phyloP scores from a whole-genome alignment of 352 stramenopile species.

The Phytopythium cucurbitacearum region DNA sequence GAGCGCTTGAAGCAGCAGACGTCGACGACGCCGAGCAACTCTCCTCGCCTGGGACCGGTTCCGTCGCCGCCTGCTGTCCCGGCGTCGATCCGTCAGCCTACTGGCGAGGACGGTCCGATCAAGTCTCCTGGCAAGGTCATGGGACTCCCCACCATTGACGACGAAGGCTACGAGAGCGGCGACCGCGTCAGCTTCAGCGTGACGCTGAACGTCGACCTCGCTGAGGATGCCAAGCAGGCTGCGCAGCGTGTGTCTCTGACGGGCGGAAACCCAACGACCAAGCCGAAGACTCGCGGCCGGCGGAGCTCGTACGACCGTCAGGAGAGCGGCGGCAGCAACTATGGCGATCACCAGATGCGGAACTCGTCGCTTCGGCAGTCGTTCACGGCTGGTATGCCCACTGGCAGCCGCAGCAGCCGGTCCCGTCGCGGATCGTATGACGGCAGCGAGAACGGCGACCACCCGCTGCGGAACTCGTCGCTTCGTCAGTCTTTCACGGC shows the following conservation, averaged over 20 bases:
- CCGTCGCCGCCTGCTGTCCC: slow-evolving; percentile 14
- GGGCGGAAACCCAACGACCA: slow-evolving; percentile 8
- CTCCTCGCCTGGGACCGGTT: background rate
- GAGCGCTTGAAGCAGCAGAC: slow-evolving; percentile 14
- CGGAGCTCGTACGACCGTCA: slow-evolving; percentile 20
- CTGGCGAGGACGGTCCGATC: slow-evolving; percentile 68
- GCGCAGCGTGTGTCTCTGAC: slow-evolving; percentile 49
- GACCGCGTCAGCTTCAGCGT: slow-evolving; percentile 84
- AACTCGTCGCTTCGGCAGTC: slow-evolving; percentile 37
- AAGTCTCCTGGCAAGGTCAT: slow-evolving; percentile 74
- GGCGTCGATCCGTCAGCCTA: slow-evolving; percentile 60
- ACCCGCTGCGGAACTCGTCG: slow-evolving; percentile 22
- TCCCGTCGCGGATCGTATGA: slow-evolving; percentile 53
- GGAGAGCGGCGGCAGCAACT: slow-evolving; percentile 14
- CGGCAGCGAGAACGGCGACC: slow-evolving; percentile 32
- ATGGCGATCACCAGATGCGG: slow-evolving; percentile 8
- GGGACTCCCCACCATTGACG: slow-evolving; percentile 53
- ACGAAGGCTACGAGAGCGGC: slow-evolving; percentile 43
- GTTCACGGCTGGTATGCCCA: slow-evolving; percentile 18
- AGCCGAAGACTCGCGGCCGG: slow-evolving; percentile 15
- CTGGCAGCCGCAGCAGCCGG: slow-evolving; percentile 31
- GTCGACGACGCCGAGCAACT: slow-evolving; percentile 9
- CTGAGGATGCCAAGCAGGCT: slow-evolving; percentile 68
- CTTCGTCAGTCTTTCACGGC: slow-evolving; percentile 31
- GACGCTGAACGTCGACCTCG: slow-evolving; percentile 62